Conservation (phyloP, 805 yeast species). For the Metschnikowia amazonensis region DNA sequence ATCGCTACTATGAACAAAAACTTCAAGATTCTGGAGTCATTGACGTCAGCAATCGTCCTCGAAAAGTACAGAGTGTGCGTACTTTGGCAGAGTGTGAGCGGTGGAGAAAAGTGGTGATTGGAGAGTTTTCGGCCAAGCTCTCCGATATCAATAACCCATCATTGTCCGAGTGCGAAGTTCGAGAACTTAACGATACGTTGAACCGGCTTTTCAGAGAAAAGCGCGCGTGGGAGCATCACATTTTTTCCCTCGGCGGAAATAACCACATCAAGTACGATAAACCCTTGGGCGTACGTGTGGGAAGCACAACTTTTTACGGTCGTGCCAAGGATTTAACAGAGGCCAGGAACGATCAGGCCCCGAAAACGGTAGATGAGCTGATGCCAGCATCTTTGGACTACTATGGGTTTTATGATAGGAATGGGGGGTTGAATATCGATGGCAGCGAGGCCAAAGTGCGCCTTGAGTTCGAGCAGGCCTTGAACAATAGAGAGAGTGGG, state of each 20-base stretch:
- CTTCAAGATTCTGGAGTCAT: slow-evolving; percentile 57
- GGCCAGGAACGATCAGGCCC: slow-evolving; percentile 19
- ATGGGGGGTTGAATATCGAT: neutral
- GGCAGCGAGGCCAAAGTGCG: slow-evolving; percentile 7
- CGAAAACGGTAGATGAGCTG: slow-evolving; percentile 18
- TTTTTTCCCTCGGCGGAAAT: slow-evolving; percentile 69
- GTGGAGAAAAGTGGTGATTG: slow-evolving; percentile 59
- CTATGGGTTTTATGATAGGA: slow-evolving; percentile 38
- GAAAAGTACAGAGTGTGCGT: slow-evolving; percentile 48
- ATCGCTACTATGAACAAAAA: slow-evolving; percentile 59
- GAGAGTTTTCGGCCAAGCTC: slow-evolving; percentile 60
- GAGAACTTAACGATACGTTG: slow-evolving; percentile 71
- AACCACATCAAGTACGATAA: slow-evolving; percentile 45
- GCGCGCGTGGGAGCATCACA: slow-evolving; percentile 74
- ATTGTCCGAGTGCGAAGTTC: slow-evolving; percentile 54
- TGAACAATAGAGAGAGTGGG: slow-evolving; percentile 5
- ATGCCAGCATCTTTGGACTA: slow-evolving; percentile 29
- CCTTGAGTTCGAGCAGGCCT: slow-evolving; percentile 14
- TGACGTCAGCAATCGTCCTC: slow-evolving; percentile 58
- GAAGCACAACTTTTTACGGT: slow-evolving; percentile 75
- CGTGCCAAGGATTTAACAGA: slow-evolving; percentile 79
- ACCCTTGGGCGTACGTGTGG: slow-evolving; percentile 26
- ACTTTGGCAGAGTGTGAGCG: slow-evolving; percentile 62
- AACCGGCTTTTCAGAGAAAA: slow-evolving; percentile 66
- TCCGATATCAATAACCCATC: slow-evolving; percentile 59